Evolutionary conservation across 306 rosid species (phyloP), one percentile per base, ranked within the genome.

Genomic region (Sindora glabra): DNA sequence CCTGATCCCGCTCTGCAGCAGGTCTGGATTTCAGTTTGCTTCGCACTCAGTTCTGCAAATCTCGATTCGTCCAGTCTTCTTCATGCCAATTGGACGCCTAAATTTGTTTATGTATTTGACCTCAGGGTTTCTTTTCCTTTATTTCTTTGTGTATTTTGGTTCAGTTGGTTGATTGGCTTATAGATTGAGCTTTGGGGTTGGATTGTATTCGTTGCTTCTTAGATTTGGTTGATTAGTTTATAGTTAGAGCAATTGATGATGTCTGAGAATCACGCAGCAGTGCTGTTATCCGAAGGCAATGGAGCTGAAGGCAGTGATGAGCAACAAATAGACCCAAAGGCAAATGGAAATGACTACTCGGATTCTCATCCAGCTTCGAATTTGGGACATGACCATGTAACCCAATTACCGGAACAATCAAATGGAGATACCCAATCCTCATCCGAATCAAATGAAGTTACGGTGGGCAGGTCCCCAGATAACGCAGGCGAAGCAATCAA

Each of bases 241-340:
- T 46, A 17, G 18, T 72, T 67, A 77, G 85, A 71, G 51, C 40
- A 26, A 29, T 70, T 52, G 74, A 58, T n/a, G 40, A 82, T 86
- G 89, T 78, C 95, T 61, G 95, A 79, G 67, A 80, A 70, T 71
- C 68, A 62, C 44, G 76, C 27, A 12, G 64, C 62, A 13, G 72
- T 69, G 49, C 55, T 32, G 77, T 53, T 16, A 6, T 42, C 37
- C 60, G 65, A 64, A 24, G 59, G 49, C 37, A 51, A 62, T 15
- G 77, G 61, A 62, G 59, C 51, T 57, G 62, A 12, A 26, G 48
- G 30, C 12, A 59, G 48, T 17, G 27, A 34, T 6, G 39, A 63
- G 22, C 60, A 53, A 44, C 49, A 15, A 36, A 5, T 8, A 18
- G 37, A 41, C 14, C 16, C 24, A 22, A 25, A 17, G 37, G 42